Evolutionary conservation across 1,284 basidiomycete genomes (phyloP).

Genomic region (Puccinia coronata): DNA sequence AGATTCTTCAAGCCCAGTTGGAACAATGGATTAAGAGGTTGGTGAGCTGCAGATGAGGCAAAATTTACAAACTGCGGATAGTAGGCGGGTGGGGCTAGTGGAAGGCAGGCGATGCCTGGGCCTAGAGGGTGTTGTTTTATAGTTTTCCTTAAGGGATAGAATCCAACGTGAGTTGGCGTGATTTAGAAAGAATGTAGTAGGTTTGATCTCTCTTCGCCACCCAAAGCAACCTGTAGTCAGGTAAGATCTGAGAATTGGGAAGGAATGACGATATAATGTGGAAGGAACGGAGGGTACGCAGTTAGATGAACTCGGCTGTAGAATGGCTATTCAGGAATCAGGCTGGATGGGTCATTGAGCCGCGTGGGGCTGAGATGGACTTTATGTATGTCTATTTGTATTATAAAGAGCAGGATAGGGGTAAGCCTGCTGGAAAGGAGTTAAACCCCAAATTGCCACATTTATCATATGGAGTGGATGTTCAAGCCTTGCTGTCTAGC

Average conservation of each 20-base stretch:
- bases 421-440: constrained; percentile 25
- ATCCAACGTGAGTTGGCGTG: constrained; percentile 1
- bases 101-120: neutral
- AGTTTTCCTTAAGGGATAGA: constrained; percentile 20
- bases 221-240: constrained; percentile 5
- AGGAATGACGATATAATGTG: constrained; percentile 4
- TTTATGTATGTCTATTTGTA: neutral
- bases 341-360: neutral
- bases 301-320: constrained; percentile 5
- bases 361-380: neutral
- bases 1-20: neutral
- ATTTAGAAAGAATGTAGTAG: constrained; percentile 29
- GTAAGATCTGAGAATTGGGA: neutral
- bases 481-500: neutral
- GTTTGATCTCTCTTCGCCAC: neutral
- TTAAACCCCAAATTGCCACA: neutral
- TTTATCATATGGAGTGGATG: constrained; percentile 25
- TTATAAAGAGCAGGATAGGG: constrained; percentile 23
- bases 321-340: neutral
- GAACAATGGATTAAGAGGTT: neutral
- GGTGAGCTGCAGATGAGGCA: neutral
- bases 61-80: neutral
- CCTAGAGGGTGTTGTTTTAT: neutral
- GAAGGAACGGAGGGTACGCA: constrained; percentile 12
- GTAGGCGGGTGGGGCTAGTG: neutral